These are phyloP conservation scores for Oryza longistaminata DNA, from an alignment of 176 grass and related monocot species.

Conservation along the genomic window DNA sequence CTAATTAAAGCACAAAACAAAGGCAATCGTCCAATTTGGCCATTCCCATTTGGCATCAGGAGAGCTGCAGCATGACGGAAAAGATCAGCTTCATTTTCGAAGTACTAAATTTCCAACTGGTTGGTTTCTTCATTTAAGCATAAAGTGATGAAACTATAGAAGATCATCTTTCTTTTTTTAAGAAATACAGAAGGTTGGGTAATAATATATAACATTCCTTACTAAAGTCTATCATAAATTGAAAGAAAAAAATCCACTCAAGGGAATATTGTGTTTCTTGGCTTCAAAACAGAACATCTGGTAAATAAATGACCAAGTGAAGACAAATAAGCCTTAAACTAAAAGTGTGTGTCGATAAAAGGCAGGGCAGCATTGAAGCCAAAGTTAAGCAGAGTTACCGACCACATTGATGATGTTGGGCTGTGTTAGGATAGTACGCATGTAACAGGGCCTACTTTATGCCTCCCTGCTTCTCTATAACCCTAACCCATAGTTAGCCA, in stretches of 20 bases:
- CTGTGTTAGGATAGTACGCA: conserved; percentile 39
- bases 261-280: conserved; percentile 44
- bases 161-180: not conserved
- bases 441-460: conserved; percentile 56
- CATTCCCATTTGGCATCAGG: not conserved
- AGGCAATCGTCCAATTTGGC: not conserved
- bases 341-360: conserved; percentile 76
- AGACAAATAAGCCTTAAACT: conserved; percentile 80
- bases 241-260: conserved; percentile 39
- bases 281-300: conserved; percentile 52
- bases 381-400: conserved; percentile 54
- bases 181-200: conserved; percentile 7
- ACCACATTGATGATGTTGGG: conserved; percentile 65
- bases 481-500: conserved; percentile 32
- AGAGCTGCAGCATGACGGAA: not conserved
- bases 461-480: conserved; percentile 39
- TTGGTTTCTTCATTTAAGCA: conserved; percentile 9
- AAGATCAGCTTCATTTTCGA: conserved; percentile 7
- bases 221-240: conserved; percentile 38
- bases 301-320: conserved; percentile 37
- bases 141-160: conserved; percentile 16
- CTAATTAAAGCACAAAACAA: not conserved
- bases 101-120: not conserved
- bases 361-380: conserved; percentile 59
- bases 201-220: conserved; percentile 32